phyloP scores from a whole-genome alignment of 176 grass and related monocot genomes.

The Triticum timopheevii region DNA sequence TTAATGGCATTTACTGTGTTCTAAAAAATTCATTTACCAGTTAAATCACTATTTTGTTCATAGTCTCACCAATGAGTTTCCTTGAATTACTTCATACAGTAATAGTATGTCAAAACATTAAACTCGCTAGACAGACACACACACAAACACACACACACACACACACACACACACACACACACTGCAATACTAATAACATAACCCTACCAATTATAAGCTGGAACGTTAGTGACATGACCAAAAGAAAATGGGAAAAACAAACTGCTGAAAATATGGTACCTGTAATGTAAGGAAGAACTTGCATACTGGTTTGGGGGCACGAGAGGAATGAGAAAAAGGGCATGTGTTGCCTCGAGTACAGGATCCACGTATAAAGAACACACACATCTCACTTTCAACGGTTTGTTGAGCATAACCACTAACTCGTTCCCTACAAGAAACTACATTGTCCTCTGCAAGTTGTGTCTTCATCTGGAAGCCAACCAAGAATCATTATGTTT shows the following conservation, averaged over 20 bases:
- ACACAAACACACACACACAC: neutral
- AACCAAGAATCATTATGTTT: constrained; percentile 14
- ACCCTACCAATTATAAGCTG: constrained; percentile 7
- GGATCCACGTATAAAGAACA: constrained; percentile 62
- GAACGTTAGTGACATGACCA: neutral
- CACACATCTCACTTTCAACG: constrained; percentile 41
- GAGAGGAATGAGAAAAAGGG: constrained; percentile 72
- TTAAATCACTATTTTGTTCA: neutral
- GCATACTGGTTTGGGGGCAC: constrained; percentile 65
- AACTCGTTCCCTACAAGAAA: constrained; percentile 15
- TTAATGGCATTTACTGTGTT: neutral
- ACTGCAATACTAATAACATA: neutral
- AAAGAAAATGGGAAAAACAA: constrained; percentile 27
- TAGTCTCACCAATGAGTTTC: neutral
- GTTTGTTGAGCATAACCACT: constrained; percentile 18
- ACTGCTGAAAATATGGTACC: constrained; percentile 41
- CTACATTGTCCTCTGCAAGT: constrained; percentile 1
- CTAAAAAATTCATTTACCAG: neutral
- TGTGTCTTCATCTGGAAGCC: constrained; percentile 45
- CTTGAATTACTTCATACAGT: constrained; percentile 6
- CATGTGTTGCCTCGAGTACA: constrained; percentile 64
- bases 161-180: too few relatives aligned
- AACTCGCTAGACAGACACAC: neutral
- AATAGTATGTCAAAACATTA: neutral
- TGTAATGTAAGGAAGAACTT: constrained; percentile 80